Evolutionary conservation across 345 rosid genomes (phyloP).

Genomic region (Linum usitatissimum): DNA sequence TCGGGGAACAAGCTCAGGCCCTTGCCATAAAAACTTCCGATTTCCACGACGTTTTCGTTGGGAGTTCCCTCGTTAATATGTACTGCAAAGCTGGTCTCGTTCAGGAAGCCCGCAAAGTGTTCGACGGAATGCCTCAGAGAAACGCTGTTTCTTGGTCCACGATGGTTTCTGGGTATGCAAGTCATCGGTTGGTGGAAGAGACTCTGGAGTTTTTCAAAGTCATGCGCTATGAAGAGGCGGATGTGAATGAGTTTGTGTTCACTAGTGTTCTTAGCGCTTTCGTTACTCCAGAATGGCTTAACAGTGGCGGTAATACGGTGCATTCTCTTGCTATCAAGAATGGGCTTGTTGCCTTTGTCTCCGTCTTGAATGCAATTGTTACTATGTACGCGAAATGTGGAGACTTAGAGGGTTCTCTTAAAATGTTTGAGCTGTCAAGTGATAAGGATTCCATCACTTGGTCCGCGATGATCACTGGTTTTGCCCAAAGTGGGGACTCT

Average conservation of each 20-base stretch:
- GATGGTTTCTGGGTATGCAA: constrained; percentile 67
- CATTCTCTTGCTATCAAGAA: constrained; percentile 45
- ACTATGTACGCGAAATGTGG: constrained; percentile 76
- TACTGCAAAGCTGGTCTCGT: constrained; percentile 51
- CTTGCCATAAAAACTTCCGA: constrained; percentile 43
- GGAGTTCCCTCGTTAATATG: constrained; percentile 58
- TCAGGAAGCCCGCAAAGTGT: constrained; percentile 47
- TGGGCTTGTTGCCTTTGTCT: constrained; percentile 39
- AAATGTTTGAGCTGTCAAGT: constrained; percentile 47
- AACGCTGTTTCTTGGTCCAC: constrained; percentile 55
- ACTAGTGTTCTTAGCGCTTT: constrained; percentile 61
- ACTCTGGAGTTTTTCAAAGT: constrained; percentile 32
- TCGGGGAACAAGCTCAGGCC: constrained; percentile 57
- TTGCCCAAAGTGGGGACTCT: constrained; percentile 67
- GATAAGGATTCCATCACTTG: constrained; percentile 67
- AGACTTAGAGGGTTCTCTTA: constrained; percentile 42
- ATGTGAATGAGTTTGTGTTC: constrained; percentile 51
- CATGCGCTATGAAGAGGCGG: constrained; percentile 34
- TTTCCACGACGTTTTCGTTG: constrained; percentile 63
- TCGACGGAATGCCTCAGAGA: constrained; percentile 51
- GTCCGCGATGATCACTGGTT: constrained; percentile 87
- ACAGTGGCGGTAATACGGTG: constrained; percentile 38
- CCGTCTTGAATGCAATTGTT: constrained; percentile 51
- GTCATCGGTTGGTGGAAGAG: constrained; percentile 32
- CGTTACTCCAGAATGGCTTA: constrained; percentile 31